Percentiles rank a stretch among this genome's conserved stretches.
Conservation (phyloP, 768 basidiomycete genomes). For the Daedalea quercina region DNA sequence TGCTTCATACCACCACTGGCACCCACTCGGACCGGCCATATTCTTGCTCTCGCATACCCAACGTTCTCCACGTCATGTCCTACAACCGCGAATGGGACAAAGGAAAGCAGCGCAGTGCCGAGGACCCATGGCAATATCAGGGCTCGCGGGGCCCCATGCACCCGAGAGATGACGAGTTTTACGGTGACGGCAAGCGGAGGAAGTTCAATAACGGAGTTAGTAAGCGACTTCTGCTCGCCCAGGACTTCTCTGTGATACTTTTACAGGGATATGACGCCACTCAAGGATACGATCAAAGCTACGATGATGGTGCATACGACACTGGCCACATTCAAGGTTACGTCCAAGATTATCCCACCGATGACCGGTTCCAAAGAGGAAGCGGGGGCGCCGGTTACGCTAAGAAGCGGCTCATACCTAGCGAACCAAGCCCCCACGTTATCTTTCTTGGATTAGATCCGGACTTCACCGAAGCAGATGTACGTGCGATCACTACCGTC, state of each 20-base stretch:
- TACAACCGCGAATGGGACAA: conserved; percentile 85
- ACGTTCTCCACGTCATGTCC: conserved; percentile 41
- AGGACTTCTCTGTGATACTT: not conserved
- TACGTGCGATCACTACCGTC: conserved; percentile 42
- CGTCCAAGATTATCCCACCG: conserved; percentile 35
- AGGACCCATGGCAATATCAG: conserved; percentile 30
- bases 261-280: conserved; percentile 45
- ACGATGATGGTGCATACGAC: conserved; percentile 40
- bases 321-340: conserved; percentile 24
- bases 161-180: conserved; percentile 63
- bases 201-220: conserved; percentile 75
- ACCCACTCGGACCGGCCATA: conserved; percentile 15
- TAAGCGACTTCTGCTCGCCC: conserved; percentile 1
- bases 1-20: conserved; percentile 13
- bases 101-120: conserved; percentile 47
- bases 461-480: conserved; percentile 90
- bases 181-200: conserved; percentile 67
- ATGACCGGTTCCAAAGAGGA: conserved; percentile 36
- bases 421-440: conserved; percentile 86
- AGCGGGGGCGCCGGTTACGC: conserved; percentile 19
- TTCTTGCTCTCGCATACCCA: not conserved
- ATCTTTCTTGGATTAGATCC: conserved; percentile 93
- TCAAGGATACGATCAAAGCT: conserved; percentile 43
- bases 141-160: conserved; percentile 37
- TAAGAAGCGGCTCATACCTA: conserved; percentile 78